Evolutionary conservation across 345 rosid genomes (phyloP).

Genomic region (Murraya paniculata): DNA sequence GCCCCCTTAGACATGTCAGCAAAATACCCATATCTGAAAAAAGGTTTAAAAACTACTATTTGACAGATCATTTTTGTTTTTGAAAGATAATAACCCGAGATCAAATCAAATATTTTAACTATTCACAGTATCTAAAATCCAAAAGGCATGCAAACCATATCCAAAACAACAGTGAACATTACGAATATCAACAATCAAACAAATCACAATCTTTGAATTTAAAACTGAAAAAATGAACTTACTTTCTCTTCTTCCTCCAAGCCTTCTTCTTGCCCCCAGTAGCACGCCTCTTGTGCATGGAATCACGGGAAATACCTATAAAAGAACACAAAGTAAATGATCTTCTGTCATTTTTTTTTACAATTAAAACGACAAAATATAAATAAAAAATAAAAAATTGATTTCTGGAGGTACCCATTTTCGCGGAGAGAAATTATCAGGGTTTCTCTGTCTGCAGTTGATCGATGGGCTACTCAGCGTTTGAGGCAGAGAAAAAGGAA

Average conservation of each 20-base stretch:
- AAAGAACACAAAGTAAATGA: not conserved
- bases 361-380: not conserved
- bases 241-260: constrained; percentile 97
- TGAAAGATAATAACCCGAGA: not conserved
- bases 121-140: not conserved
- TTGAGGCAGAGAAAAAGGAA: not conserved
- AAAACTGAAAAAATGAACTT: not conserved
- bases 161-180: not conserved
- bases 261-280: constrained; percentile 91
- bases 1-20: not conserved
- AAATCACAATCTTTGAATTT: not conserved
- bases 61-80: not conserved
- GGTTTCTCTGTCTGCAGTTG: constrained; percentile 1
- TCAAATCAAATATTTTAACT: not conserved
- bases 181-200: not conserved
- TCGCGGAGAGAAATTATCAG: constrained; percentile 15
- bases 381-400: not conserved
- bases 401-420: constrained; percentile 37
- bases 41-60: not conserved
- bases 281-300: constrained; percentile 93
- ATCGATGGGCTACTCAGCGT: not conserved
- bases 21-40: not conserved
- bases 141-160: not conserved
- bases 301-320: constrained; percentile 81
- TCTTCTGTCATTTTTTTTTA: not conserved